These are phyloP conservation scores for Erythrophleum fordii DNA, from an alignment of 306 rosid species.

Conservation along the genomic window DNA sequence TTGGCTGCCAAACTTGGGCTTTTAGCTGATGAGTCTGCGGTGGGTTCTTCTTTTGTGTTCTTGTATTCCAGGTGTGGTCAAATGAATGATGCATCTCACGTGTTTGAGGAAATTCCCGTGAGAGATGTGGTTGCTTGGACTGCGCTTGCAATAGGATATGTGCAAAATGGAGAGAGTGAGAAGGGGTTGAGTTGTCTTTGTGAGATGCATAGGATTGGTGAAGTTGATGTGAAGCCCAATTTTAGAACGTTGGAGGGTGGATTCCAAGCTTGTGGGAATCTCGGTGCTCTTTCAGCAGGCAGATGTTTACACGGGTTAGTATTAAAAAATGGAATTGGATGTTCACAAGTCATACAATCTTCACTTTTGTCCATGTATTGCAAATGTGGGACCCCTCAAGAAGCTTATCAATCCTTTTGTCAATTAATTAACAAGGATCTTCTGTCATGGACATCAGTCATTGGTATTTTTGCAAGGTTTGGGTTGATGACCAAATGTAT, in stretches of 20 bases:
- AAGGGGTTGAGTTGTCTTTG: conserved; percentile 65
- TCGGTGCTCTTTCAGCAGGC: conserved; percentile 61
- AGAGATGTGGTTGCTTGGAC: conserved; percentile 90
- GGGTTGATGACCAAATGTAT: conserved; percentile 62
- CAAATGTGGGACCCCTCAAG: conserved; percentile 62
- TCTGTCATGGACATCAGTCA: conserved; percentile 70
- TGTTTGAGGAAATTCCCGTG: conserved; percentile 69
- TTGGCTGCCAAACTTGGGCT: conserved; percentile 59
- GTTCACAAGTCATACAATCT: conserved; percentile 54
- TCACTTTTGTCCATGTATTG: conserved; percentile 72
- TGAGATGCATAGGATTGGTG: conserved; percentile 70
- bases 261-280: conserved; percentile 73
- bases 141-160: conserved; percentile 66
- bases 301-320: conserved; percentile 70
- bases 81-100: conserved; percentile 45
- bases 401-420: conserved; percentile 59
- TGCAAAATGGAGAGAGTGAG: conserved; percentile 68
- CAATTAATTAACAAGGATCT: conserved; percentile 60
- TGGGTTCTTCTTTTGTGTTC: conserved; percentile 71
- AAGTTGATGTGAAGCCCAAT: conserved; percentile 56
- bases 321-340: conserved; percentile 60
- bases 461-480: conserved; percentile 65
- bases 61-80: conserved; percentile 63
- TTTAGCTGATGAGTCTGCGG: conserved; percentile 43
- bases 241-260: conserved; percentile 78